A percentile compares a stretch with the other conserved stretches of the same genome.
Conservation (phyloP, 2,329 filamentous ascomycete genomes). For the Eutypa lata region DNA sequence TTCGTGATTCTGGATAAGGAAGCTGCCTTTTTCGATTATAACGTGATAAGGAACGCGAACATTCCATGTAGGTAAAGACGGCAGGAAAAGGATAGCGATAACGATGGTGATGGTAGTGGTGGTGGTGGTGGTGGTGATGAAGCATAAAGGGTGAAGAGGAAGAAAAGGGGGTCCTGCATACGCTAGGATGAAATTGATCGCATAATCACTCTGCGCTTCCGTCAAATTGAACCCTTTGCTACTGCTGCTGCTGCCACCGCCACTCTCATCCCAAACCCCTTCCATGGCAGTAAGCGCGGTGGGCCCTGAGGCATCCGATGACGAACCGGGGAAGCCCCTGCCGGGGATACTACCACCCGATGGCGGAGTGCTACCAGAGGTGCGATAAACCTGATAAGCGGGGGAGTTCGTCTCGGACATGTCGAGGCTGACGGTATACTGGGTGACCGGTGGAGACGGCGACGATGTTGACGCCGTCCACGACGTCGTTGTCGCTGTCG, state of each 20-base stretch:
- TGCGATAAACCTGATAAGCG: conserved; percentile 37
- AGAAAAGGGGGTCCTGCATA: conserved; percentile 27
- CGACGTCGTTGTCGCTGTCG: neutral
- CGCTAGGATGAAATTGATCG: conserved; percentile 53
- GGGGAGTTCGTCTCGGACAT: conserved; percentile 42
- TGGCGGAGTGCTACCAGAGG: conserved; percentile 5
- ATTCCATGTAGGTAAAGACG: no score
- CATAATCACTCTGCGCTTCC: conserved; percentile 41
- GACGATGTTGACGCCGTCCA: neutral
- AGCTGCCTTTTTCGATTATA: neutral
- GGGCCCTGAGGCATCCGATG: neutral
- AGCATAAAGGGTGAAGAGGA: neutral
- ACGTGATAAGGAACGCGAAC: no score
- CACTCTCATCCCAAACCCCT: neutral
- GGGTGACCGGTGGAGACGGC: neutral
- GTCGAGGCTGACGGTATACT: conserved; percentile 32
- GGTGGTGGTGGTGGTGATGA: no score
- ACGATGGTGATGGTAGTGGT: neutral
- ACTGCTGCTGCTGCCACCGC: conserved; percentile 1
- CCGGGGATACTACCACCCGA: conserved; percentile 2
- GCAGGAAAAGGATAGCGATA: no score
- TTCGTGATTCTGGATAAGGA: neutral
- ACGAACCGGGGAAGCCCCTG: neutral
- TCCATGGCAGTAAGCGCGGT: no score
- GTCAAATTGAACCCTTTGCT: conserved; percentile 13